Evolutionary conservation across 1,284 basidiomycete species (phyloP).

Genomic region (Trichosporon sp.): DNA sequence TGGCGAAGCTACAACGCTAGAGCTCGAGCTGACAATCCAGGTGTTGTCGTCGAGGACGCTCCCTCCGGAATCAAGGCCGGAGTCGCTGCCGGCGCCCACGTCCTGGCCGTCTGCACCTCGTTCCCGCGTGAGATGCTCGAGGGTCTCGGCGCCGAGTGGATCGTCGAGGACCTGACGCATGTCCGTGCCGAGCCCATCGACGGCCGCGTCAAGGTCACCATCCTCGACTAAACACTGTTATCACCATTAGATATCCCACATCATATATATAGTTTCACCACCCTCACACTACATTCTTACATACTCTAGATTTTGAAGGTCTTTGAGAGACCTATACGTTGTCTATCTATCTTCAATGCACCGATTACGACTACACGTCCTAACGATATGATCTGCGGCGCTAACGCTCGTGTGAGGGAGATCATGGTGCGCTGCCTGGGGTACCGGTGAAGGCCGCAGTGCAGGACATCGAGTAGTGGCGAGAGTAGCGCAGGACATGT

Average conservation of each 20-base stretch:
- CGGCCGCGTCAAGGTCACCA: slow-evolving; percentile 35
- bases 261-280: background rate
- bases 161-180: slow-evolving; percentile 54
- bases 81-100: slow-evolving; percentile 69
- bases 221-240: slow-evolving; percentile 19
- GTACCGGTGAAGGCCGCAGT: no score
- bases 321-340: no score
- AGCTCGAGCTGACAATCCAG: slow-evolving; percentile 17
- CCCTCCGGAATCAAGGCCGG: slow-evolving; percentile 75
- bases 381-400: no score
- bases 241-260: slow-evolving; percentile 3
- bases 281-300: no score
- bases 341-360: no score
- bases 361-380: no score
- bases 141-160: slow-evolving; percentile 53
- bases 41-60: slow-evolving; percentile 83
- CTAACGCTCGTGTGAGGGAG: no score
- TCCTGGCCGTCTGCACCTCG: slow-evolving; percentile 79
- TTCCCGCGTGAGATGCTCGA: slow-evolving; percentile 67
- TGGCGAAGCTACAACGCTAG: background rate
- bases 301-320: no score
- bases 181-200: slow-evolving; percentile 34
- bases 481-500: no score
- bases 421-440: no score
- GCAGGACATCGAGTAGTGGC: no score